A percentile compares a stretch with the other conserved stretches of the same genome.
Evolutionary conservation across 805 yeast genomes (phyloP).

Genomic region (Candida awuae): DNA sequence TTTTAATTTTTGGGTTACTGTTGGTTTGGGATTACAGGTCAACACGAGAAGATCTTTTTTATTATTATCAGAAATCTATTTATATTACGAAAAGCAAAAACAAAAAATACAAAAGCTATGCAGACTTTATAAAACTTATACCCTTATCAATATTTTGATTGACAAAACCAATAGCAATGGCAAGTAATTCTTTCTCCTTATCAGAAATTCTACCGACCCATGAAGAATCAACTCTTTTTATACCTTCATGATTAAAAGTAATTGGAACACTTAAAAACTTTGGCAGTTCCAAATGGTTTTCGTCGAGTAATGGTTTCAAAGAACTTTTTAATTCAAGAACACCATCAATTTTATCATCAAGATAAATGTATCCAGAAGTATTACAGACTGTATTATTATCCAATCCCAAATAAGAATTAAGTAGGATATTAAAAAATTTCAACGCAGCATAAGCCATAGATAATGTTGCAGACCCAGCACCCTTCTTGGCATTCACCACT

Average conservation of each 20-base stretch:
- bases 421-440: constrained; percentile 53
- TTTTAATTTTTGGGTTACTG: too few species aligned
- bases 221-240: constrained; percentile 45
- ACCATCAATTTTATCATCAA: constrained; percentile 43
- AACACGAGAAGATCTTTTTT: too few species aligned
- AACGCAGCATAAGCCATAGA: constrained; percentile 94
- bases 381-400: constrained; percentile 57
- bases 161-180: constrained; percentile 47
- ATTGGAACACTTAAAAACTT: constrained; percentile 53
- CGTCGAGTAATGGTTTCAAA: constrained; percentile 2
- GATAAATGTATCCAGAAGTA: constrained; percentile 53
- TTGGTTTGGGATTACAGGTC: too few species aligned
- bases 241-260: constrained; percentile 45
- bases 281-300: constrained; percentile 20
- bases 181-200: constrained; percentile 48
- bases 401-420: constrained; percentile 24
- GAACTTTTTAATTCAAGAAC: constrained; percentile 37
- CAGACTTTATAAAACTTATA: constrained; percentile 31
- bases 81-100: background rate
- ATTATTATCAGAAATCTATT: too few species aligned
- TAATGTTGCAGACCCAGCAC: constrained; percentile 89
- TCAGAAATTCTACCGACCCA: constrained; percentile 41
- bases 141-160: constrained; percentile 54
- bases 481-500: constrained; percentile 88
- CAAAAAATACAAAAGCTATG: background rate